A percentile compares a stretch with the other conserved stretches of the same genome.
These are phyloP conservation scores for Tillandsia leiboldiana DNA, from an alignment of 176 grass and related monocot genomes.

Conservation along the genomic window DNA sequence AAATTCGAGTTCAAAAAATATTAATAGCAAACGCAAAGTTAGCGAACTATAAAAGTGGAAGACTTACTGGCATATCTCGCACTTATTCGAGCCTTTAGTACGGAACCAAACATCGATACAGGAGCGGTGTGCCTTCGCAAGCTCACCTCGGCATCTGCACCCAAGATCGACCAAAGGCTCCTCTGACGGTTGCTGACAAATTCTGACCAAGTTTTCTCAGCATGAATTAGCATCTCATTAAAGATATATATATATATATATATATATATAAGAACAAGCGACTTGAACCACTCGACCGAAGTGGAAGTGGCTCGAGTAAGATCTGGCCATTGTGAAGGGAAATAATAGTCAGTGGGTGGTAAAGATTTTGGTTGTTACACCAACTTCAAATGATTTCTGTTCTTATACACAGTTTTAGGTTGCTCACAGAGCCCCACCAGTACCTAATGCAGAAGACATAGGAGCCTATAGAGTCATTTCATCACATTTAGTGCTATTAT, in stretches of 20 bases:
- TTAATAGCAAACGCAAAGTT: conserved; percentile 9
- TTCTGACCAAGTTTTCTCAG: conserved; percentile 36
- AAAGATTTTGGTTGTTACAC: too few relatives aligned
- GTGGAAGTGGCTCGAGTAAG: too few relatives aligned
- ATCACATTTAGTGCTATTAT: too few relatives aligned
- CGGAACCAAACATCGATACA: conserved; percentile 96
- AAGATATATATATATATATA: neutral
- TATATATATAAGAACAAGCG: neutral
- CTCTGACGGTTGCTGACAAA: conserved; percentile 91
- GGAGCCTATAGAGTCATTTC: too few relatives aligned
- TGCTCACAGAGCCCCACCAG: too few relatives aligned
- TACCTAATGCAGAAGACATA: too few relatives aligned
- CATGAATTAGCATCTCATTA: neutral
- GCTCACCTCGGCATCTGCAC: conserved; percentile 89
- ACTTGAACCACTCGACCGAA: too few relatives aligned
- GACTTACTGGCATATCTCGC: conserved; percentile 99
- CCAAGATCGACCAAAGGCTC: conserved; percentile 91
- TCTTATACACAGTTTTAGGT: neutral
- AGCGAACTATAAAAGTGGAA: conserved; percentile 15
- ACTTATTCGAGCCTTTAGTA: conserved; percentile 94
- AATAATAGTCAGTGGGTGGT: too few relatives aligned
- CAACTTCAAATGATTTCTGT: too few relatives aligned
- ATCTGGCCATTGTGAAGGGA: too few relatives aligned
- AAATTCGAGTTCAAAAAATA: conserved; percentile 15
- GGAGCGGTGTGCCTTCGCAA: conserved; percentile 72